phyloP scores from a whole-genome alignment of 1,284 basidiomycete genomes.

The Ustilago xerochloae region DNA sequence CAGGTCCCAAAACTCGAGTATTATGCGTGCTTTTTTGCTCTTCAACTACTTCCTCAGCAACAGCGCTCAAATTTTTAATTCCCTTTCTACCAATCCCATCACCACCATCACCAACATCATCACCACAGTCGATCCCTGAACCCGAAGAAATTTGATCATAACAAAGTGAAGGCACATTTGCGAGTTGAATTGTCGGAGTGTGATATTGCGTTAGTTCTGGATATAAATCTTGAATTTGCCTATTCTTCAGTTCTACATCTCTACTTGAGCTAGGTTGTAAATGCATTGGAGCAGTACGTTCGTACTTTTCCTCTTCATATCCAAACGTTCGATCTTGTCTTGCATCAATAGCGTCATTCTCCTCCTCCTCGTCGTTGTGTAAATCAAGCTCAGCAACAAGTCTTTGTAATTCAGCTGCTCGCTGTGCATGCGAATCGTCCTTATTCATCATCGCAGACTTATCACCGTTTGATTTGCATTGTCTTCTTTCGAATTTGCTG shows the following conservation, averaged over 20 bases:
- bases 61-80: conserved; percentile 7
- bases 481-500: background rate
- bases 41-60: conserved; percentile 16
- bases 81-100: too few species aligned
- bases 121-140: background rate
- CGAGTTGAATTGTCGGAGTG: conserved; percentile 20
- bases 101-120: too few species aligned
- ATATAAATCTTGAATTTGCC: conserved; percentile 7
- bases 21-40: background rate
- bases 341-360: too few species aligned
- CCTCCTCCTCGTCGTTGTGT: conserved; percentile 22
- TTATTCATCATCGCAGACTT: background rate
- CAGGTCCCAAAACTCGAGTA: conserved; percentile 7
- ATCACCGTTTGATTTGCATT: background rate
- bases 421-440: conserved; percentile 12
- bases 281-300: conserved; percentile 12
- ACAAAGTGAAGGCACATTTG: conserved; percentile 32
- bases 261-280: background rate
- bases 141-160: conserved; percentile 16
- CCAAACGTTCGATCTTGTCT: conserved; percentile 13
- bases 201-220: conserved; percentile 46
- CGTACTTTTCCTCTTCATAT: conserved; percentile 33
- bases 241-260: background rate
- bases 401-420: conserved; percentile 29
- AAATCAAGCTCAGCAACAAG: conserved; percentile 45